Percentiles rank a stretch among this genome's conserved stretches.
Conservation (phyloP, 2,329 filamentous ascomycete species). For the Thelonectria rubi region DNA sequence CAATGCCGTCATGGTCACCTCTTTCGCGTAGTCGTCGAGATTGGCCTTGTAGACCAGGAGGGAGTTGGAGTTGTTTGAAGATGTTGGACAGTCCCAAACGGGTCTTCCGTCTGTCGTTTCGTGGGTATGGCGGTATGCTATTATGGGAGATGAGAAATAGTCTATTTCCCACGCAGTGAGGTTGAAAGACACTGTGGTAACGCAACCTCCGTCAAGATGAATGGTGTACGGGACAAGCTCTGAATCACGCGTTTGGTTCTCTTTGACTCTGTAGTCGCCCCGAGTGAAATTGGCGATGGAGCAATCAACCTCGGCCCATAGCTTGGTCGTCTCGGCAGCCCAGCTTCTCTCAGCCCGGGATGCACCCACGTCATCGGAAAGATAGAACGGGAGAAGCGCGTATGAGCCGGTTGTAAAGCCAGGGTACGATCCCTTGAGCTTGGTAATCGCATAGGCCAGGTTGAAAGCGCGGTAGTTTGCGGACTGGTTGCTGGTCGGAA, state of each 20-base stretch:
- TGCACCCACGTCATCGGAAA: neutral
- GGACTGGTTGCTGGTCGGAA: no score
- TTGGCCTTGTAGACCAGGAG: neutral
- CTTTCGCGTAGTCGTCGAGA: neutral
- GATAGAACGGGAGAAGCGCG: constrained; percentile 1
- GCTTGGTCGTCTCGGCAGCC: constrained; percentile 14
- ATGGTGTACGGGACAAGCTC: neutral
- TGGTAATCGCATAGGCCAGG: neutral
- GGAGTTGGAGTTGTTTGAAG: neutral
- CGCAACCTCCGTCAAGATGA: neutral
- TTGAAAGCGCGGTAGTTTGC: neutral
- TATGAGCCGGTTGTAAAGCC: neutral
- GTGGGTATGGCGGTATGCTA: no score
- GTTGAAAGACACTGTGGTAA: no score
- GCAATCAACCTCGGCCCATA: constrained; percentile 8
- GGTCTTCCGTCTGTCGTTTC: neutral
- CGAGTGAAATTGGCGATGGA: neutral
- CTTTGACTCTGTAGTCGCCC: neutral
- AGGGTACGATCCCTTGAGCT: neutral
- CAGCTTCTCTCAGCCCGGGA: neutral
- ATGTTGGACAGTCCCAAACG: neutral
- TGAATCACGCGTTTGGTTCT: no score
- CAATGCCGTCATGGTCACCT: neutral
- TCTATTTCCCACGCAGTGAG: no score
- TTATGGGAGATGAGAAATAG: no score